Conservation (phyloP, 2,329 filamentous ascomycete genomes). For the Teratosphaeria gauchensis region DNA sequence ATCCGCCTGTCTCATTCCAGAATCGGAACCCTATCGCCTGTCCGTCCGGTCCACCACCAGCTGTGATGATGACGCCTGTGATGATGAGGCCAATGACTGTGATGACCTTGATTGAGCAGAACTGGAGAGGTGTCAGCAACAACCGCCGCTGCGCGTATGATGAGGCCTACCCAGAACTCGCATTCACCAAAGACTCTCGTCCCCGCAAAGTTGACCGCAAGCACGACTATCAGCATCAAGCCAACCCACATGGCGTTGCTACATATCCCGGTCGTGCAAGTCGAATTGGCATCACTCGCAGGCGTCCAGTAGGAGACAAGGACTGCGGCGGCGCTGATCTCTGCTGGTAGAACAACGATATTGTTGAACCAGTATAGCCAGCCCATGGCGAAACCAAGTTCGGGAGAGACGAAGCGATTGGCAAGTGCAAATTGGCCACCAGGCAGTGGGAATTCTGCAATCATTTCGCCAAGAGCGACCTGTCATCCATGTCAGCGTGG, state of each 20-base stretch:
- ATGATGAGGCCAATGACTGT: conserved; percentile 55
- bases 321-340: conserved; percentile 19
- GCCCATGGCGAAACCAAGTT: conserved; percentile 20
- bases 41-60: conserved; percentile 30
- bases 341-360: conserved; percentile 23
- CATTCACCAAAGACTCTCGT: not conserved
- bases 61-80: conserved; percentile 42
- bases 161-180: not conserved
- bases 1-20: conserved; percentile 8
- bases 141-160: not conserved
- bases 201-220: not conserved
- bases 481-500: not conserved
- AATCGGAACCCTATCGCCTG: conserved; percentile 22
- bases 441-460: conserved; percentile 24
- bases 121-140: conserved; percentile 2
- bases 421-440: conserved; percentile 27
- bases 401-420: conserved; percentile 27
- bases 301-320: conserved; percentile 13
- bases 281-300: not conserved
- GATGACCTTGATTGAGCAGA: conserved; percentile 24
- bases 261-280: conserved; percentile 1
- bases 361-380: conserved; percentile 23
- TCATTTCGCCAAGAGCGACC: conserved; percentile 24
- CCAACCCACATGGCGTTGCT: conserved; percentile 4
- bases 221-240: not conserved